These are phyloP conservation scores for Ogataea dorogensis DNA, from an alignment of 805 yeast genomes.

Conservation along the genomic window DNA sequence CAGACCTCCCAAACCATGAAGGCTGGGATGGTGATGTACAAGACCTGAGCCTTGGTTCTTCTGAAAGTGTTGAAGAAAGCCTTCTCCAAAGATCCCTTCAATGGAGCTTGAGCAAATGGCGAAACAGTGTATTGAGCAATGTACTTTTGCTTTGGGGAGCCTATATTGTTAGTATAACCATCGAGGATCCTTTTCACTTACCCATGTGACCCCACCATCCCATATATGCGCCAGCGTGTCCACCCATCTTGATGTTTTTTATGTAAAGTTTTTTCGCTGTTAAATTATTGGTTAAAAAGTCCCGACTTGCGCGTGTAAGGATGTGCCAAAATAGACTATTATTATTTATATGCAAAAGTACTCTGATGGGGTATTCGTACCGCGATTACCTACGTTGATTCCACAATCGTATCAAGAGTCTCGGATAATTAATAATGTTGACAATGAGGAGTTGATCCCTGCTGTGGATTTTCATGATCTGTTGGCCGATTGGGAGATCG, in stretches of 20 bases:
- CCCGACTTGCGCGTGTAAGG: constrained; percentile 4
- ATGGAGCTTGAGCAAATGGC: constrained; percentile 89
- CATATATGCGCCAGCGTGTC: constrained; percentile 75
- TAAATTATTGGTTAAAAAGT: constrained; percentile 10
- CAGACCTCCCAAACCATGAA: constrained; percentile 81
- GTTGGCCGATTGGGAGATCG: constrained; percentile 12
- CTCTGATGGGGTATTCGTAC: constrained; percentile 16
- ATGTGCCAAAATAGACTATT: constrained; percentile 1
- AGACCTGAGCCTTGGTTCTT: constrained; percentile 83
- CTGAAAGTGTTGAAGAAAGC: constrained; percentile 92
- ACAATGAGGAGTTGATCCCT: constrained; percentile 33
- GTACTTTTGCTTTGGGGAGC: constrained; percentile 81
- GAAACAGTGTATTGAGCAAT: constrained; percentile 87
- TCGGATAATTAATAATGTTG: constrained; percentile 25
- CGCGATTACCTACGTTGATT: constrained; percentile 22
- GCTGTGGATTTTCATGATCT: constrained; percentile 24
- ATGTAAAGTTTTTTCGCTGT: constrained; percentile 10
- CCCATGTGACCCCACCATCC: constrained; percentile 98
- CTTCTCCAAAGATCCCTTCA: constrained; percentile 80
- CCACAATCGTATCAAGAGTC: constrained; percentile 18
- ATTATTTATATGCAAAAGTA: constrained; percentile 10
- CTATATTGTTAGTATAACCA: constrained; percentile 21
- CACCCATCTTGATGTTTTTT: constrained; percentile 50
- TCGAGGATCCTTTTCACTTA: constrained; percentile 25
- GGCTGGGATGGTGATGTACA: constrained; percentile 77